Evolutionary conservation across 768 basidiomycete species (phyloP), one percentile per base, ranked within the genome.

Genomic region (Panellus pusillus): DNA sequence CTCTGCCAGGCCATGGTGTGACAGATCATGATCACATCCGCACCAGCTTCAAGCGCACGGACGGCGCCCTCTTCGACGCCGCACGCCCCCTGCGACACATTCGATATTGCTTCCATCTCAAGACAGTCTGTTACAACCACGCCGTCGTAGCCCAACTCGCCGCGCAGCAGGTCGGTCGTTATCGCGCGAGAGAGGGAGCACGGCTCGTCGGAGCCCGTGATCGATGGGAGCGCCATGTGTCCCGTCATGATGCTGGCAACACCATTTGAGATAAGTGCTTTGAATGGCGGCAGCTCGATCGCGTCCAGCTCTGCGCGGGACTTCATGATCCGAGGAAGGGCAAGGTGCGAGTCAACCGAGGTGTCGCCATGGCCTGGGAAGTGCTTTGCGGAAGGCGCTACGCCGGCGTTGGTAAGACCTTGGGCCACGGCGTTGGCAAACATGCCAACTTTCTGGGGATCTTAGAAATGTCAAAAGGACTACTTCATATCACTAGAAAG

Each of bases 351-450:
- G 62, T 89, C 87, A 42, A 87, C 72, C 50, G 83, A 76, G 1
- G 87, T 89, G 50, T 89, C 86, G 0, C 87, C 86, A 55, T 89
- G 87, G 0, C 87, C 87, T 0, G 86, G 87, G 61, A 88, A 88
- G 61, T 89, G 87, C 61, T 88, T 89, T 3, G 79, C 78, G 19
- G 74, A 82, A 0, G 87, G 78, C 2, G 86, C 84, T 9, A 89
- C 68, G 1, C 77, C 77, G 0, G 72, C 69, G 4, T 72, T 62
- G 0, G 73, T 70, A 15, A 86, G 72, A 3, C 84, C 86, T 1
- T 63, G 63, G 36, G 73, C 70, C 14, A 79, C 80, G 0, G 81
- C 80, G 0, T 61, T 53, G 0, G 76, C 80, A 50, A 77, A 85
- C 39, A 66, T 56, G 0, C 76, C 73, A 4, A 87, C 87, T 31